Conservation (phyloP, 2,329 filamentous ascomycete species). For the Stagonosporopsis rhizophila region DNA sequence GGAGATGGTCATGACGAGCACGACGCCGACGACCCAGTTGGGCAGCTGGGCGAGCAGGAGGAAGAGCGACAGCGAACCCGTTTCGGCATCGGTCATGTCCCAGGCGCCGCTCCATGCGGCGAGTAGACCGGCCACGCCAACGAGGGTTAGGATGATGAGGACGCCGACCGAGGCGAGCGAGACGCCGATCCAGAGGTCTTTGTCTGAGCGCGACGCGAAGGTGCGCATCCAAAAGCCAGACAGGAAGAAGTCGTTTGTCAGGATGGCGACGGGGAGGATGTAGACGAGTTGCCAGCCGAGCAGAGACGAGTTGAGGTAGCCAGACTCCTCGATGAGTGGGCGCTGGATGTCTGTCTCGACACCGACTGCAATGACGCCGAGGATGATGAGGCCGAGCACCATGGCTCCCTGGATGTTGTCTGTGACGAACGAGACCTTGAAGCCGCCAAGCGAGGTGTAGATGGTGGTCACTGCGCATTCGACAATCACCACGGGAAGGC, state of each 20-base stretch:
- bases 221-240: conserved; percentile 85
- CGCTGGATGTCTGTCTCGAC: conserved; percentile 75
- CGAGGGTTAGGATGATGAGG: conserved; percentile 73
- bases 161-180: conserved; percentile 69
- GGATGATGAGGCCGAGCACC: conserved; percentile 76
- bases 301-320: conserved; percentile 71
- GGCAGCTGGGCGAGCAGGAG: conserved; percentile 74
- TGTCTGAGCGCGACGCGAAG: conserved; percentile 80
- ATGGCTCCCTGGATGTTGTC: conserved; percentile 82
- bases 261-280: conserved; percentile 79
- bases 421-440: conserved; percentile 83
- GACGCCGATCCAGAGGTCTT: conserved; percentile 77
- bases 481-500: conserved; percentile 77
- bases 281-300: conserved; percentile 87
- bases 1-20: conserved; percentile 80
- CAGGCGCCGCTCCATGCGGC: conserved; percentile 80
- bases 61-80: conserved; percentile 77
- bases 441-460: conserved; percentile 83
- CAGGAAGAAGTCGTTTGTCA: conserved; percentile 88
- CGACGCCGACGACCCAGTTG: conserved; percentile 80
- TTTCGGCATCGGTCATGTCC: conserved; percentile 66
- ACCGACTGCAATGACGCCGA: conserved; percentile 80
- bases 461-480: conserved; percentile 80
- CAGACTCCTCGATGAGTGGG: conserved; percentile 71
- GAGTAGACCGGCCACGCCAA: conserved; percentile 75